Evolutionary conservation across 2,329 filamentous ascomycete species (phyloP).

Genomic region (Septoria linicola): DNA sequence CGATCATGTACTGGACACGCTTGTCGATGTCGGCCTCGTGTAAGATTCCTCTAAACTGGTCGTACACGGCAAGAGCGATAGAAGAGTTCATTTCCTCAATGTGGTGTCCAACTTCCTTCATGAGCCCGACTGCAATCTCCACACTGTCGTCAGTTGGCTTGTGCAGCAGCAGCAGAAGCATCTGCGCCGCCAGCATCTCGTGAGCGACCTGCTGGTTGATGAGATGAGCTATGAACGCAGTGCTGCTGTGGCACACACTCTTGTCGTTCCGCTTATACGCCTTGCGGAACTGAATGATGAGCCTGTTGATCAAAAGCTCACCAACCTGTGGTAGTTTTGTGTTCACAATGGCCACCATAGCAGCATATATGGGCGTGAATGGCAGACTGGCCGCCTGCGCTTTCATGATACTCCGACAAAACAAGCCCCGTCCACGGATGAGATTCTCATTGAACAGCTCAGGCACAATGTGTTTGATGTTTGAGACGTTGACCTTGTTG

Average conservation of each 20-base stretch:
- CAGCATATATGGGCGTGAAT: conserved; percentile 94
- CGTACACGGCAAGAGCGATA: conserved; percentile 87
- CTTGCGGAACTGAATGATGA: conserved; percentile 92
- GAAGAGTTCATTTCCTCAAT: conserved; percentile 91
- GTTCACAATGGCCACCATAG: conserved; percentile 94
- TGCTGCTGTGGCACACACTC: conserved; percentile 87
- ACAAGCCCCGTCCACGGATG: conserved; percentile 83
- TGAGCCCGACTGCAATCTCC: conserved; percentile 93
- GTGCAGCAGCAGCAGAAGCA: conserved; percentile 84
- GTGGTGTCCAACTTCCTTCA: conserved; percentile 88
- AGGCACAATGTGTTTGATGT: conserved; percentile 96
- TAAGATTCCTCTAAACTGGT: conserved; percentile 91
- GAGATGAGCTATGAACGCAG: conserved; percentile 90
- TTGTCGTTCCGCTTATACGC: conserved; percentile 97
- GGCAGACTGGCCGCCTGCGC: conserved; percentile 93
- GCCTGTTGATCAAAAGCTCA: conserved; percentile 78
- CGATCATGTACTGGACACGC: conserved; percentile 98
- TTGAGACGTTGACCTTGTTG: conserved; percentile 98
- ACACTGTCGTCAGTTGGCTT: conserved; percentile 97
- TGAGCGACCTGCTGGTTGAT: conserved; percentile 95
- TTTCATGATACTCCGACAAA: conserved; percentile 97
- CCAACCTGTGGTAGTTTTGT: conserved; percentile 95
- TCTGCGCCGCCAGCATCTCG: conserved; percentile 90
- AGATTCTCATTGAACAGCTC: conserved; percentile 95
- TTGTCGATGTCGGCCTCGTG: conserved; percentile 98